Conservation (phyloP, 768 basidiomycete genomes). For the Russula earlei region DNA sequence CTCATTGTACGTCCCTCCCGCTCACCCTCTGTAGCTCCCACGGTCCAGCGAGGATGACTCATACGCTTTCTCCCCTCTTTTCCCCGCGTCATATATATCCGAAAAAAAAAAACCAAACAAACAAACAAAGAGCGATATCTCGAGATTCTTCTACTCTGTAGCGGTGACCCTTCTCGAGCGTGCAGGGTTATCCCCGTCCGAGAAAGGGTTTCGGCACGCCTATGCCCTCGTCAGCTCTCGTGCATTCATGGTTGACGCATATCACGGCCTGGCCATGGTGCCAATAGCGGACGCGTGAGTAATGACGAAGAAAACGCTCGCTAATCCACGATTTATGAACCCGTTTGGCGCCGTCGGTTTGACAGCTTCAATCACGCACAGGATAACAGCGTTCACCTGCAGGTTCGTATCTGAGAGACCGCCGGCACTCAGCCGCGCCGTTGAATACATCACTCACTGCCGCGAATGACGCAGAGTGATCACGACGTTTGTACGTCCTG, state of each 20-base stretch:
- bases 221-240: constrained; percentile 68
- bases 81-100: too few species aligned
- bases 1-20: constrained; percentile 8
- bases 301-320: neutral
- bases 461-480: constrained; percentile 43
- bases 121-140: constrained; percentile 4
- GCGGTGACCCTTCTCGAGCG: constrained; percentile 22
- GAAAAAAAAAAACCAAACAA: too few species aligned
- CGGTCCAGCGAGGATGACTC: neutral
- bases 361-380: constrained; percentile 64
- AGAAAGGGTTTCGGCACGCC: constrained; percentile 42
- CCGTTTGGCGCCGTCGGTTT: neutral
- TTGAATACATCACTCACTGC: neutral
- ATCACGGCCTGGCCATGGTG: constrained; percentile 73
- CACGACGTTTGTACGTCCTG: constrained; percentile 65
- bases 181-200: constrained; percentile 20
- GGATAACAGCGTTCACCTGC: constrained; percentile 62
- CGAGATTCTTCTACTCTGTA: constrained; percentile 9
- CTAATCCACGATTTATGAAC: neutral
- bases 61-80: neutral
- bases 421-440: neutral
- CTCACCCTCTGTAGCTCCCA: too few species aligned
- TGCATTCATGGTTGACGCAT: constrained; percentile 76
- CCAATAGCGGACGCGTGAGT: constrained; percentile 78
- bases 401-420: constrained; percentile 37